phyloP scores from a whole-genome alignment of 768 basidiomycete species.

The Trametes villosa region DNA sequence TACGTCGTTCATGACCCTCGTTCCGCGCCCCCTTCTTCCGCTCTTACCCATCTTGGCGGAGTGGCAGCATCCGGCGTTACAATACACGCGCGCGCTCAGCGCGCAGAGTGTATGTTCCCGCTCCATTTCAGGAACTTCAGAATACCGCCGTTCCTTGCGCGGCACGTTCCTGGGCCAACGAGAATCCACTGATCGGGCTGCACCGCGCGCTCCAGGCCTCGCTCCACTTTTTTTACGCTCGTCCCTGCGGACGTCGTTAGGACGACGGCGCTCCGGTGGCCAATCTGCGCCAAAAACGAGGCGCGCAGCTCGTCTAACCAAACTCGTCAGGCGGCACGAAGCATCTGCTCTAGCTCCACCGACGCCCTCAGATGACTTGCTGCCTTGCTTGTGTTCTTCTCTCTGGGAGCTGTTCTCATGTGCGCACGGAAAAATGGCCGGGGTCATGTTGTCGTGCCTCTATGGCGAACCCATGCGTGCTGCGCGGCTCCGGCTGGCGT shows the following conservation, averaged over 20 bases:
- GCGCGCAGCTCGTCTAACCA: not conserved
- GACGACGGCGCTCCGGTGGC: slow-evolving; percentile 7
- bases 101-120: too few species aligned
- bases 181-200: slow-evolving; percentile 3
- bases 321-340: slow-evolving; percentile 10
- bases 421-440: slow-evolving; percentile 1
- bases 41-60: not conserved
- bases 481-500: not conserved
- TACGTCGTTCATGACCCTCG: not conserved
- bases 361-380: slow-evolving; percentile 16
- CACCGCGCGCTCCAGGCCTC: not conserved
- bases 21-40: not conserved
- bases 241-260: slow-evolving; percentile 17
- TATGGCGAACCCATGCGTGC: slow-evolving; percentile 1
- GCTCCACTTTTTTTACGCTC: not conserved
- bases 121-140: not conserved
- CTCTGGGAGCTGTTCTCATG: slow-evolving; percentile 10
- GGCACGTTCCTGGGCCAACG: not conserved
- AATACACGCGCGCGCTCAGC: not conserved
- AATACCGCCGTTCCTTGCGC: not conserved
- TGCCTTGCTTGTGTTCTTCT: slow-evolving; percentile 14
- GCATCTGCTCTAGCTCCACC: slow-evolving; percentile 15
- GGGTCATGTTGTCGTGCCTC: slow-evolving; percentile 14
- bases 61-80: not conserved
- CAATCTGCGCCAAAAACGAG: slow-evolving; percentile 1